Base-by-base conservation (phyloP, 805 yeast species). In the Barnettozyma populi region DNA sequence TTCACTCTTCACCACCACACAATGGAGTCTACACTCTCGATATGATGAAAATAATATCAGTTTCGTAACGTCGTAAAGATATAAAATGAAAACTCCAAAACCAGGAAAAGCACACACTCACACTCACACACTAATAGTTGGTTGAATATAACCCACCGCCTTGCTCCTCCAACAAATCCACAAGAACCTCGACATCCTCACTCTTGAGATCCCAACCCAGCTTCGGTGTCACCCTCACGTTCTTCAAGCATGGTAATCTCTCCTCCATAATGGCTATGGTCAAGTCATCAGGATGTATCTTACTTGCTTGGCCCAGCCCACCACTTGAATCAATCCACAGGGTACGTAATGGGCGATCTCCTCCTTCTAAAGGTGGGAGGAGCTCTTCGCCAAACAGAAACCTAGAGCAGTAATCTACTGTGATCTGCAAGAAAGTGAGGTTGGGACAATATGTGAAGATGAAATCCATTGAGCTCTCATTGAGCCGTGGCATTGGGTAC, bases 401-500 rank as follows among this genome's bases (percentile, higher is more conserved):
- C 64, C 68, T 73, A 55, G 71, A 72, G 52, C 68, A 74, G 60
- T 94, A 92, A 64, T 92, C 97, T 3, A 90, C 90, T 47, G 90
- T 79, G 7, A 89, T 70, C 58, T 81, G 83, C 24, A 90, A 66
- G 13, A 76, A 72, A 7, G 63, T 55, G 46, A 94, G 68, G 49
- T 83, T 76, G 4, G 97, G 95, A 63, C 98, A 92, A 59, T 80
- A 80, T 14, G 75, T 65, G 56, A 92, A 82, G 1, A 87, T 75
- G 44, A 74, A 69, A 64, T 94, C 97, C 56, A 90, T 68, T 0
- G 95, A 81, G 52, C 79, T 77, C 9, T 76, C 80, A 29, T 75
- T 71, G 29, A 92, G 68, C 2, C 82, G 79, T 0, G 96, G 97
- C 90, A 92, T 80, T 2, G 99, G 99, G 59, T 87, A 94, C 52